Conservation (phyloP, 2,329 filamentous ascomycete species). For the Xylaria sp. region DNA sequence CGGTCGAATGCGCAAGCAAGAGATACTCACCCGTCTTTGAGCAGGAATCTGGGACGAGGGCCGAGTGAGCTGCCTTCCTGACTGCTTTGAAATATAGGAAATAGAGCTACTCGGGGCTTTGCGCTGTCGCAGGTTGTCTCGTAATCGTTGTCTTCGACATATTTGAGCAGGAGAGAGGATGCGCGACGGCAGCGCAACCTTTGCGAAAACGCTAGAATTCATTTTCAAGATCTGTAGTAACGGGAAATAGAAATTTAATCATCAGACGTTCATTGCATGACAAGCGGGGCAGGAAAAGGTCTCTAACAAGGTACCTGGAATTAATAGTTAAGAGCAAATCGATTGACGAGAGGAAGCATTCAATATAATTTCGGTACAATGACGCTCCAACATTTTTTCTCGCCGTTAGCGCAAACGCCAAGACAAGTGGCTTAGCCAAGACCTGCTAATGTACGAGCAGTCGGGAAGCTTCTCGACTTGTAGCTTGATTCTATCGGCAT, state of each 20-base stretch:
- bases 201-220: constrained; percentile 60
- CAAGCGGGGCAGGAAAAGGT: neutral
- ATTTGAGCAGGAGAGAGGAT: constrained; percentile 57
- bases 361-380: constrained; percentile 36
- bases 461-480: constrained; percentile 44
- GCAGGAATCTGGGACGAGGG: constrained; percentile 26
- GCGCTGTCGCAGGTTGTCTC: constrained; percentile 53
- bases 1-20: neutral
- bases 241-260: neutral
- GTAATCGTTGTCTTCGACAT: constrained; percentile 54
- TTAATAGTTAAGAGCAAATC: constrained; percentile 10
- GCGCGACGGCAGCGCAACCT: constrained; percentile 58
- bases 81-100: constrained; percentile 40
- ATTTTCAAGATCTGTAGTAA: constrained; percentile 48
- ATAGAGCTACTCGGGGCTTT: constrained; percentile 40
- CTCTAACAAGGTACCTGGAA: neutral
- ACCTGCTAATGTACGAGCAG: constrained; percentile 34
- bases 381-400: constrained; percentile 48
- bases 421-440: constrained; percentile 28
- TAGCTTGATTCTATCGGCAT: constrained; percentile 17
- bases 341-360: constrained; percentile 16
- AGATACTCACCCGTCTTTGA: constrained; percentile 40
- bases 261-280: constrained; percentile 10
- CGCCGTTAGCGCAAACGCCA: constrained; percentile 35
- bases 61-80: constrained; percentile 29